Base-by-base conservation (phyloP, 2,329 filamentous ascomycete species). In the Gnomoniopsis sp. region DNA sequence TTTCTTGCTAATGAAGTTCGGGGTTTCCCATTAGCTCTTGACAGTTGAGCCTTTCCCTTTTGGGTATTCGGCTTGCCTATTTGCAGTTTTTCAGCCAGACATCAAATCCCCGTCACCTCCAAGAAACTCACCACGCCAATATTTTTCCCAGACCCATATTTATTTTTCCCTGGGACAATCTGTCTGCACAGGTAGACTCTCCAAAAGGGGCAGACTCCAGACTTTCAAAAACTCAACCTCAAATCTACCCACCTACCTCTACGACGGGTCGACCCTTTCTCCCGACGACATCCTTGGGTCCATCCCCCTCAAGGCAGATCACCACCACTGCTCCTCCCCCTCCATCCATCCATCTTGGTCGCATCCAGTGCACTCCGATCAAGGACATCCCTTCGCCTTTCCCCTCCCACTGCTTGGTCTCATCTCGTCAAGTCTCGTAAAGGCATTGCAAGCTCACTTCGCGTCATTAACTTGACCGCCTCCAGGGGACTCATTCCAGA, bases 111-210 rank as follows among this genome's bases (percentile, higher is more conserved):
- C 8, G 38, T 43, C 15, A 43, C 14, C 17, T 38, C 50, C 19
- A 17, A 21, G 15, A 22, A 14, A 23, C 22, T 8, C 19, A 47
- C 43, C 41, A 36, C 41, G 55, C 57, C 60, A 60, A 60, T 62
- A 60, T 61, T 61, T 59, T 59, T 43, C n/a, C 15, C 56, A 56
- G 56, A 58, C 59, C 56, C 59, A 61, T 61, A 59, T 49, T 59
- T 59, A n/a, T 44, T 52, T 49, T 53, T 53, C 53, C 44, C 36
- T 49, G 54, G 49, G 54, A 41, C 46, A 47, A 49, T 30, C 7
- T n/a, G 22, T 23, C 44, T 43, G 38, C 15, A 6, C 50, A 47
- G 17, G 51, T 48, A 55, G 55, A 36, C 50, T 49, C 41, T 47
- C 53, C 59, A 59, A 53, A 59, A 36, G 56, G 54, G 46, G 26